Conservation (phyloP, 208 protist genomes). For the Acanthamoeba polyphaga region DNA sequence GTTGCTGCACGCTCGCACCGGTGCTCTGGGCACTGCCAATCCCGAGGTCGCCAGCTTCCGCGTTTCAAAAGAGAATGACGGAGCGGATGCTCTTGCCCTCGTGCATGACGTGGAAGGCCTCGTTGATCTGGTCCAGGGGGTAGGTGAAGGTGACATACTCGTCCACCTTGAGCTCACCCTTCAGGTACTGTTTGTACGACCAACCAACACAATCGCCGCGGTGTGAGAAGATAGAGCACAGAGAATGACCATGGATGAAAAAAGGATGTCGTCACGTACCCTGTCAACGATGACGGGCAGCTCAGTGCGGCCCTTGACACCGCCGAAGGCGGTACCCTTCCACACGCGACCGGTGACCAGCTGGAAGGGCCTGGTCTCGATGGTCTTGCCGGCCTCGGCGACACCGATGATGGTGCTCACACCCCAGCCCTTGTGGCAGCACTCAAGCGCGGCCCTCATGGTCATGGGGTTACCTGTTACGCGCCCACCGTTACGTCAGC, state of each 20-base stretch:
- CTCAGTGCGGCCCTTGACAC: constrained; percentile 87
- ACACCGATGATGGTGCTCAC: constrained; percentile 90
- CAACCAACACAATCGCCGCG: not conserved
- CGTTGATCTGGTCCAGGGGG: constrained; percentile 85
- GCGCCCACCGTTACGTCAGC: not conserved
- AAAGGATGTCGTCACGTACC: not conserved
- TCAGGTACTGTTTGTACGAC: constrained; percentile 80
- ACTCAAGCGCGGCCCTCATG: constrained; percentile 82
- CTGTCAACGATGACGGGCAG: constrained; percentile 87
- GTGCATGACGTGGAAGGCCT: constrained; percentile 85
- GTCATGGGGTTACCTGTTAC: constrained; percentile 38
- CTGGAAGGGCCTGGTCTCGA: constrained; percentile 92
- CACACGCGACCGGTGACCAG: constrained; percentile 92
- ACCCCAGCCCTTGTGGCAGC: constrained; percentile 93
- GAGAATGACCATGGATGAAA: not conserved
- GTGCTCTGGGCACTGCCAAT: not conserved
- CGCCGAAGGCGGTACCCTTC: constrained; percentile 93
- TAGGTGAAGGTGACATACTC: constrained; percentile 87
- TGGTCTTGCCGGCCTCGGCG: constrained; percentile 85
- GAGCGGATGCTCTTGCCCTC: constrained; percentile 81
- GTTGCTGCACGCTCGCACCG: not conserved
- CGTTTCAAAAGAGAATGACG: constrained; percentile 21
- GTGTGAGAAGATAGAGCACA: not conserved
- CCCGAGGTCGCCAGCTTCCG: not conserved
- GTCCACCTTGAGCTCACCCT: constrained; percentile 89